Percentiles rank a stretch among this genome's conserved stretches.
These are phyloP conservation scores for Trichoderma semiorbis DNA, from an alignment of 2,329 filamentous ascomycete species.

Conservation along the genomic window DNA sequence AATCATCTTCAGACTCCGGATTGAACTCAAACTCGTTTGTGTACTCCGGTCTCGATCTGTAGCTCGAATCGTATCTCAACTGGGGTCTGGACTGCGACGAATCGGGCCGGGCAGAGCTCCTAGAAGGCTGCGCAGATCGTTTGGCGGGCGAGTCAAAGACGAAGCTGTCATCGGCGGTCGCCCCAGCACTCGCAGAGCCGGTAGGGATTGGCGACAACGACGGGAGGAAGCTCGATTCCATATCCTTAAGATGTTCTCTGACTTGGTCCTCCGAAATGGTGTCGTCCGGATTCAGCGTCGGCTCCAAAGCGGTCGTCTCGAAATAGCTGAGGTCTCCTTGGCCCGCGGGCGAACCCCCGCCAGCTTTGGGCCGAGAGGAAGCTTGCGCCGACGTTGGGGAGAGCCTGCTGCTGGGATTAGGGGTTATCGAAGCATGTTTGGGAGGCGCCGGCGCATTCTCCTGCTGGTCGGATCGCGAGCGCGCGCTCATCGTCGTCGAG, in stretches of 20 bases:
- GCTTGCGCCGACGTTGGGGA: conserved; percentile 5
- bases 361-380: not conserved
- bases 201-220: conserved; percentile 54
- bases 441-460: conserved; percentile 10
- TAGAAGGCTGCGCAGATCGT: conserved; percentile 23
- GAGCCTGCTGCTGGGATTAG: not conserved
- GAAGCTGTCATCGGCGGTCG: conserved; percentile 56
- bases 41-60: conserved; percentile 22
- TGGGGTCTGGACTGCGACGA: not conserved
- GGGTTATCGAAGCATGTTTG: not conserved
- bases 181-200: conserved; percentile 36
- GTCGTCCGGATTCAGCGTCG: conserved; percentile 37
- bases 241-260: conserved; percentile 56
- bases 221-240: conserved; percentile 64
- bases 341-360: conserved; percentile 2
- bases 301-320: conserved; percentile 38
- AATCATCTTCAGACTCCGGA: conserved; percentile 23
- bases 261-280: conserved; percentile 53
- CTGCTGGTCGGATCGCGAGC: not conserved
- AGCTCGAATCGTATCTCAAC: conserved; percentile 18
- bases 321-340: conserved; percentile 40
- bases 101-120: not conserved
- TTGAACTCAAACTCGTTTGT: conserved; percentile 11
- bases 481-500: not conserved
- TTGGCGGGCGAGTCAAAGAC: conserved; percentile 50